Evolutionary conservation across 768 basidiomycete genomes (phyloP).

Genomic region (Phanerochaete sordida): DNA sequence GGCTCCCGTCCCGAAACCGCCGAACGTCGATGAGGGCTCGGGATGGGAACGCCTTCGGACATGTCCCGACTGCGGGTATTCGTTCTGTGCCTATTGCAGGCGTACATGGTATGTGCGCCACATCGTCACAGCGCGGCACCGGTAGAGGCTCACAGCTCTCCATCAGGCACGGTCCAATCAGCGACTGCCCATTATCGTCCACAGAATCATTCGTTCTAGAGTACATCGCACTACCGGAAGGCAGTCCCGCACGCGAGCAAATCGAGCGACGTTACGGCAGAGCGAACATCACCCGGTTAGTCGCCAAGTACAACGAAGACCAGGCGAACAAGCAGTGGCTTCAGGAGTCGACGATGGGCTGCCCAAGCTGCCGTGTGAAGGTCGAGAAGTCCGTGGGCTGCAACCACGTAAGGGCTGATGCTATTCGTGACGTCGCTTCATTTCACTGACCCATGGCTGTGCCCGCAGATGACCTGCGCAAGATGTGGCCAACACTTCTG

Average conservation of each 20-base stretch:
- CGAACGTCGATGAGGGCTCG: conserved; percentile 47
- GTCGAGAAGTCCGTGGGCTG: conserved; percentile 81
- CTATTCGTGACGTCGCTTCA: conserved; percentile 5
- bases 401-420: conserved; percentile 63
- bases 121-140: too few relatives aligned
- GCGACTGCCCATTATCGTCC: conserved; percentile 63
- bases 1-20: conserved; percentile 65
- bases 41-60: conserved; percentile 71
- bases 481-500: conserved; percentile 79
- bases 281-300: conserved; percentile 55
- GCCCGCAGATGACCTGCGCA: conserved; percentile 69
- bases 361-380: conserved; percentile 68
- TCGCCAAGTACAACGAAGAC: conserved; percentile 66
- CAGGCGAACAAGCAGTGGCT: conserved; percentile 74
- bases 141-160: too few relatives aligned
- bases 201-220: conserved; percentile 64
- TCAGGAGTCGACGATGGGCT: conserved; percentile 59
- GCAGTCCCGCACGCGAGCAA: conserved; percentile 41
- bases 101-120: conserved; percentile 61
- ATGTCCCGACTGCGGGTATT: conserved; percentile 68
- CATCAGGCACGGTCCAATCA: conserved; percentile 77
- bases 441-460: background rate
- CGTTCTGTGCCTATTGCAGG: conserved; percentile 81
- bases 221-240: conserved; percentile 58
- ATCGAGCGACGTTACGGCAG: conserved; percentile 68